Percentiles rank a stretch among this genome's conserved stretches.
phyloP scores from a whole-genome alignment of 371 early-diverging fungal species.

The Entomophthora muscae region DNA sequence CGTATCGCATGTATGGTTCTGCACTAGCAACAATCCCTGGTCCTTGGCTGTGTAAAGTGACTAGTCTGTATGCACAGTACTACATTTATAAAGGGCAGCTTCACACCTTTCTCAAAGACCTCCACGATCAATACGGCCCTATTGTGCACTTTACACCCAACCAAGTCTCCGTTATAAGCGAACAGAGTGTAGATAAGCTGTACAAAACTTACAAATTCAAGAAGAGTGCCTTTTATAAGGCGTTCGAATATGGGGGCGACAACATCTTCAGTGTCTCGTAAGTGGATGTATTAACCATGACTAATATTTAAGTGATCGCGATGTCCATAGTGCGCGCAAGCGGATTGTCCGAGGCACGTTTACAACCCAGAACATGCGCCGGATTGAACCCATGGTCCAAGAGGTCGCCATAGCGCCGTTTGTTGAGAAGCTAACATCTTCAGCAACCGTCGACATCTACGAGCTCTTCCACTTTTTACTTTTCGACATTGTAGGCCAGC shows the following conservation, averaged over 20 bases:
- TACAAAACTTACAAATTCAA: background rate
- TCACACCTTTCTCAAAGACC: background rate
- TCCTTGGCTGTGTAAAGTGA: background rate
- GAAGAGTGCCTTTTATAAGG: background rate
- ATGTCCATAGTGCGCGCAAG: background rate
- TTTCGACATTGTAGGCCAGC: slow-evolving; percentile 26
- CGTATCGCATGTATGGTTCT: background rate
- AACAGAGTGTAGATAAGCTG: background rate
- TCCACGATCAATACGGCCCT: slow-evolving; percentile 5
- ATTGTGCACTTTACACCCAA: background rate
- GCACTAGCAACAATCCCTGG: background rate
- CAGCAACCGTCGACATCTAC: slow-evolving; percentile 9
- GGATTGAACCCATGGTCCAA: background rate
- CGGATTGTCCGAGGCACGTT: background rate
- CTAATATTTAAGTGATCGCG: background rate
- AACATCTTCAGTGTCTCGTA: background rate
- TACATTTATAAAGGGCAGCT: background rate
- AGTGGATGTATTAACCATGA: background rate
- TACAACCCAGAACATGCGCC: background rate
- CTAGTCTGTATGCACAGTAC: background rate
- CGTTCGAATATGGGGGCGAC: background rate
- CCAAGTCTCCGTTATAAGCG: background rate
- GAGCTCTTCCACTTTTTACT: slow-evolving; percentile 3
- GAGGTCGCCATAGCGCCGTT: background rate
- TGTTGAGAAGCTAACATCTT: background rate